Percentiles rank a stretch among this genome's conserved stretches.
These are phyloP conservation scores for Saturnispora sekii DNA, from an alignment of 805 yeast species.

Conservation along the genomic window DNA sequence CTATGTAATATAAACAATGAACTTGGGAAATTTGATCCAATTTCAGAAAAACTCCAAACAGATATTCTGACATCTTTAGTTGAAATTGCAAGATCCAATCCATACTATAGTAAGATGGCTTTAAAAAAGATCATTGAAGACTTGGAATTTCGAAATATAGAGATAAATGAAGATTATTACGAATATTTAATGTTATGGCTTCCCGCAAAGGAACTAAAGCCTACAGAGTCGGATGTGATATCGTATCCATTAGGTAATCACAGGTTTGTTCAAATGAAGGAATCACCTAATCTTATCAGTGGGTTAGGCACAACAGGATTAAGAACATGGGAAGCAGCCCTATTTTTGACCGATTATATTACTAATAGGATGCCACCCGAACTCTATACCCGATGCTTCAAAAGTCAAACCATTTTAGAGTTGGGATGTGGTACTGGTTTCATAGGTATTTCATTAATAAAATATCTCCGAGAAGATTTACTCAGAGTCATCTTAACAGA, in stretches of 20 bases:
- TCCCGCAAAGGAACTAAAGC: conserved; percentile 24
- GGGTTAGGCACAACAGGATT: conserved; percentile 81
- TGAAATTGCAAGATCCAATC: conserved; percentile 30
- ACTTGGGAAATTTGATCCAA: not conserved
- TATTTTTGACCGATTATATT: conserved; percentile 50
- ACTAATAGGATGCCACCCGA: conserved; percentile 10
- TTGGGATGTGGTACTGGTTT: conserved; percentile 90
- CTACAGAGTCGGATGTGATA: conserved; percentile 32
- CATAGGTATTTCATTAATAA: conserved; percentile 43
- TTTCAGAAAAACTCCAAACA: conserved; percentile 15
- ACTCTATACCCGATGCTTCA: conserved; percentile 9
- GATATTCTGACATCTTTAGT: conserved; percentile 16
- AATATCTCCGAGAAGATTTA: conserved; percentile 13
- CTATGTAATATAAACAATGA: not conserved
- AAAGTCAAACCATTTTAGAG: conserved; percentile 42
- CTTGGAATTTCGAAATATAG: conserved; percentile 14
- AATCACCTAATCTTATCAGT: conserved; percentile 54
- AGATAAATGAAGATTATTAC: conserved; percentile 34
- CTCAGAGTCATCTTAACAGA: conserved; percentile 45
- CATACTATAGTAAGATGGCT: conserved; percentile 41
- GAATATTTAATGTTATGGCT: conserved; percentile 31
- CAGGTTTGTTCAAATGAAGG: conserved; percentile 31
- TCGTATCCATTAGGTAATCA: conserved; percentile 25
- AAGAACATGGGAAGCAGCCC: conserved; percentile 91
- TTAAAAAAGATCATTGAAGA: conserved; percentile 35